Percentiles rank a stretch among this genome's conserved stretches.
Evolutionary conservation across 2,329 filamentous ascomycete species (phyloP).

Genomic region (Trichoderma oligosporum): DNA sequence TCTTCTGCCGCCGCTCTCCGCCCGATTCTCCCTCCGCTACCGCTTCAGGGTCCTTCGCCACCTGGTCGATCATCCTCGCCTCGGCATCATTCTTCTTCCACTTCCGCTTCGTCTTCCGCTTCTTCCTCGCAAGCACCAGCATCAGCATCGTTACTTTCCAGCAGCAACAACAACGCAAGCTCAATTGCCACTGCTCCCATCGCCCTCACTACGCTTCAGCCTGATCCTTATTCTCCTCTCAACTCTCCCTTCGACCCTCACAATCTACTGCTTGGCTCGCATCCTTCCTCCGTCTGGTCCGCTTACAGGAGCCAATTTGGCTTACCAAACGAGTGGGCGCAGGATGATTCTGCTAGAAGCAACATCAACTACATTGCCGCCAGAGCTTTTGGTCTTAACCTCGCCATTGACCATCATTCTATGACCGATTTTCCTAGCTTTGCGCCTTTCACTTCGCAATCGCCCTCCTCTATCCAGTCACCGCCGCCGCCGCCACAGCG

Average conservation of each 20-base stretch:
- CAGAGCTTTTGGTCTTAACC: background rate
- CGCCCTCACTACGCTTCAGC: conserved; percentile 8
- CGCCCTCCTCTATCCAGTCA: background rate
- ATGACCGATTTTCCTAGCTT: background rate
- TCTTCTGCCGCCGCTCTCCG: background rate
- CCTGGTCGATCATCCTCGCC: conserved; percentile 21
- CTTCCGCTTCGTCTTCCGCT: background rate
- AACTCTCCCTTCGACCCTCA: background rate
- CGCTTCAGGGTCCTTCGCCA: conserved; percentile 17
- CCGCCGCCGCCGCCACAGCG: background rate
- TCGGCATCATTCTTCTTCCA: conserved; percentile 12
- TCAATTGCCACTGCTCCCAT: background rate
- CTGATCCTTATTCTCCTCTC: conserved; percentile 1
- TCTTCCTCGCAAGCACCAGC: background rate
- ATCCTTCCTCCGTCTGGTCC: background rate
- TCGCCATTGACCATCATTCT: background rate
- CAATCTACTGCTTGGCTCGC: background rate
- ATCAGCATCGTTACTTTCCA: background rate
- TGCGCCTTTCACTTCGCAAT: background rate
- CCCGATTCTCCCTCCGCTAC: conserved; percentile 18
- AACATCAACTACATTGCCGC: background rate
- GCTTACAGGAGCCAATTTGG: background rate
- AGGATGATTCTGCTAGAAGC: background rate
- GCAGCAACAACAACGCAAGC: background rate
- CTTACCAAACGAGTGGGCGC: background rate